Conservation (phyloP, 2,329 filamentous ascomycete genomes). For the Sphaerulina populicola region DNA sequence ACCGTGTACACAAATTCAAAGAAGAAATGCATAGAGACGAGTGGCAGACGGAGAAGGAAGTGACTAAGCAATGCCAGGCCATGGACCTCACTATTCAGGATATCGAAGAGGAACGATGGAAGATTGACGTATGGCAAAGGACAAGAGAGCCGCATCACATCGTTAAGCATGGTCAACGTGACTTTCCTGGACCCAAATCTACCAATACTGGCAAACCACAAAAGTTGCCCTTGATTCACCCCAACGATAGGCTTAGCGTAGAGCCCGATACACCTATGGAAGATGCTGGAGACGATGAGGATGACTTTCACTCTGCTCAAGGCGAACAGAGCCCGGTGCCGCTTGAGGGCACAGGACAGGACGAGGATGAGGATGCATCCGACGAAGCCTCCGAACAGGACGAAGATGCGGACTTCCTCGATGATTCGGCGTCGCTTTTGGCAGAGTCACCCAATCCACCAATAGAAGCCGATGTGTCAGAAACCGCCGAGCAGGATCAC, state of each 20-base stretch:
- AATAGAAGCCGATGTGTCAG: background rate
- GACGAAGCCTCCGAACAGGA: slow-evolving; percentile 9
- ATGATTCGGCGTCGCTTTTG: background rate
- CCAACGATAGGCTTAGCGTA: slow-evolving; percentile 24
- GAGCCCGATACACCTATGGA: too few relatives aligned
- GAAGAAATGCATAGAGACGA: slow-evolving; percentile 45
- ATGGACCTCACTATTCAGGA: slow-evolving; percentile 60
- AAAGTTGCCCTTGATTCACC: slow-evolving; percentile 5
- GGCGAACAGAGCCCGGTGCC: background rate
- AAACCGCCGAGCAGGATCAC: background rate
- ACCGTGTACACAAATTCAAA: slow-evolving; percentile 50
- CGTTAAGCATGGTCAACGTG: slow-evolving; percentile 13
- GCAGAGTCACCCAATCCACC: background rate
- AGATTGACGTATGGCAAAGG: slow-evolving; percentile 35
- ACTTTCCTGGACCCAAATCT: background rate
- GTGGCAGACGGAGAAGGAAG: slow-evolving; percentile 47
- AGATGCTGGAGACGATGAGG: slow-evolving; percentile 10
- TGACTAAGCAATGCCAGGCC: slow-evolving; percentile 49
- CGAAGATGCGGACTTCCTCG: slow-evolving; percentile 9
- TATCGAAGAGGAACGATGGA: slow-evolving; percentile 47
- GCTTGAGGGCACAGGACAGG: slow-evolving; percentile 3
- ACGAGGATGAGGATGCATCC: slow-evolving; percentile 11
- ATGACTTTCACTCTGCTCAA: slow-evolving; percentile 16
- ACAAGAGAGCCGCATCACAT: slow-evolving; percentile 25
- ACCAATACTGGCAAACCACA: background rate